A percentile compares a stretch with the other conserved stretches of the same genome.
Evolutionary conservation across 495 filamentous ascomycete species (phyloP).

Genomic region (Neurospora sp.): DNA sequence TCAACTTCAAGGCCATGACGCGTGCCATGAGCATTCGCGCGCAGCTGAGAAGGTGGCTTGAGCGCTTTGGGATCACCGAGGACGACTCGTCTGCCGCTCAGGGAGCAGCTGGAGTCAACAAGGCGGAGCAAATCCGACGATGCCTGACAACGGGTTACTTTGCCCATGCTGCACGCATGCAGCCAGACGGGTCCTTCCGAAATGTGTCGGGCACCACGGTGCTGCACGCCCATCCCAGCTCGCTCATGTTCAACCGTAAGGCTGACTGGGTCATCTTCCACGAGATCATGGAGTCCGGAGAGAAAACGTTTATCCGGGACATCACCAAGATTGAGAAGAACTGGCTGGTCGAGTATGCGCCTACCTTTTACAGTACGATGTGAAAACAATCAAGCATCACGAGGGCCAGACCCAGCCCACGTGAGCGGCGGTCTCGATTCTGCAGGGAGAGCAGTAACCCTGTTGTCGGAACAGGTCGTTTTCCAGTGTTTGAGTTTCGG

Average conservation of each 20-base stretch:
- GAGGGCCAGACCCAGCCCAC: background rate
- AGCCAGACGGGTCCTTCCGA: constrained; percentile 82
- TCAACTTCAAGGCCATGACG: constrained; percentile 76
- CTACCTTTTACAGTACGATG: constrained; percentile 63
- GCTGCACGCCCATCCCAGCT: constrained; percentile 84
- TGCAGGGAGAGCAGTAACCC: background rate
- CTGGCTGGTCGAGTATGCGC: constrained; percentile 85
- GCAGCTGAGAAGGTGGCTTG: constrained; percentile 79
- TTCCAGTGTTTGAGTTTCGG: background rate
- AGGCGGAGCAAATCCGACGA: constrained; percentile 64
- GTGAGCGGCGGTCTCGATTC: background rate
- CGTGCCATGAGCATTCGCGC: constrained; percentile 78
- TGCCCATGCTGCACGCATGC: constrained; percentile 92
- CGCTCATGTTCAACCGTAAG: constrained; percentile 94
- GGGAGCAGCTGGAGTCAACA: constrained; percentile 20
- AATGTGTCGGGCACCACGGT: constrained; percentile 63
- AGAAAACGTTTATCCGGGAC: constrained; percentile 86
- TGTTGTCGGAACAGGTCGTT: background rate
- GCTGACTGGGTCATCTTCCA: constrained; percentile 97
- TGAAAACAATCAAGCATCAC: background rate
- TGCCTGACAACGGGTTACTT: constrained; percentile 92
- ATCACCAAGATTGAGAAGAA: constrained; percentile 82
- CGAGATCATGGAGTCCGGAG: constrained; percentile 84
- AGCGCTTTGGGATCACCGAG: constrained; percentile 68
- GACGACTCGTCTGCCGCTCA: constrained; percentile 39